Percentiles rank a stretch among this genome's conserved stretches.
Evolutionary conservation across 768 basidiomycete genomes (phyloP).

Genomic region (Kondoa malvinella): DNA sequence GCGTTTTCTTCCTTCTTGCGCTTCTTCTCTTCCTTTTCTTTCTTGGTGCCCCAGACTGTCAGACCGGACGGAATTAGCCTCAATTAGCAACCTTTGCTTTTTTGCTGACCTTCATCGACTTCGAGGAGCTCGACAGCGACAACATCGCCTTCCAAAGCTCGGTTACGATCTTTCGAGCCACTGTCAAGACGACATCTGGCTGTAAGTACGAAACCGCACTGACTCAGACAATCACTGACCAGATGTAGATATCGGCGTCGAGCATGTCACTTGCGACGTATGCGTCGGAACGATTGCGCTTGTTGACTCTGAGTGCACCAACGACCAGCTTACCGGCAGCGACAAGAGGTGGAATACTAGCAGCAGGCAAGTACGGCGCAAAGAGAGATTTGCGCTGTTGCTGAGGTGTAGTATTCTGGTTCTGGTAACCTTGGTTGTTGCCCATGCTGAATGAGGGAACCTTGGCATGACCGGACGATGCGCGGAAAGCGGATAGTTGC

Average conservation of each 20-base stretch:
- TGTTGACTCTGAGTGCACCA: constrained; percentile 60
- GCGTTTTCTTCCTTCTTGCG: constrained; percentile 99
- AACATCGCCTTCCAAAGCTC: constrained; percentile 94
- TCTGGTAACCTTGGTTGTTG: constrained; percentile 79
- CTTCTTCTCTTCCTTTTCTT: constrained; percentile 99
- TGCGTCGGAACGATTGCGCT: constrained; percentile 56
- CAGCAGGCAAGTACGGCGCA: constrained; percentile 90
- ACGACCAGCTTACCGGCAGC: constrained; percentile 95
- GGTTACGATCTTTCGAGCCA: constrained; percentile 94
- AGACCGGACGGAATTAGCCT: no score
- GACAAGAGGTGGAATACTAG: constrained; percentile 84
- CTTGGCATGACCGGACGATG: constrained; percentile 27
- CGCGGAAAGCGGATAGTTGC: constrained; percentile 74
- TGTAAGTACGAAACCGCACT: no score
- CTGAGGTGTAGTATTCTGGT: constrained; percentile 41
- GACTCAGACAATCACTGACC: constrained; percentile 7
- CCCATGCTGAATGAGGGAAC: constrained; percentile 26
- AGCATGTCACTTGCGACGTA: constrained; percentile 96
- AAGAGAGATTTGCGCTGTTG: constrained; percentile 96
- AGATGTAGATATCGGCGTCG: constrained; percentile 97
- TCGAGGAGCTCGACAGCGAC: constrained; percentile 95
- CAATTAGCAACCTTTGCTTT: not conserved
- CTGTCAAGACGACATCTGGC: not conserved
- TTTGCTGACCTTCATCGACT: constrained; percentile 78
- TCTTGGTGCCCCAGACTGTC: constrained; percentile 62